Evolutionary conservation across 2,329 filamentous ascomycete genomes (phyloP).

Genomic region (Sporothrix pseudoabietina): DNA sequence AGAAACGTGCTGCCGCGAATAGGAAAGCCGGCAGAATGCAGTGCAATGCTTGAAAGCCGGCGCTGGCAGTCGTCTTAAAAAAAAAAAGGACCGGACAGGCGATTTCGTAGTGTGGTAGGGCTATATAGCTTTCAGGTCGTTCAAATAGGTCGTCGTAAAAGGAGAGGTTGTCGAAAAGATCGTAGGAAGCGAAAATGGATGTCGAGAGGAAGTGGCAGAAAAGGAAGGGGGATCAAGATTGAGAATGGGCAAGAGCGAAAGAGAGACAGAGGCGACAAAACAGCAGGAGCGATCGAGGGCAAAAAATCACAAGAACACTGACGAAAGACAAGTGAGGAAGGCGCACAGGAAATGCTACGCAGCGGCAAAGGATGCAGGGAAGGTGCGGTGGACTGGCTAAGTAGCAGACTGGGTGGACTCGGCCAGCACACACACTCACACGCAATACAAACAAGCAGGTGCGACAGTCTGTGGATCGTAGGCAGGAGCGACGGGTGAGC

Average conservation of each 20-base stretch:
- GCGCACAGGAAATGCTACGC: not conserved
- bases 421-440: slow-evolving; percentile 23
- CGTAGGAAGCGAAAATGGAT: not conserved
- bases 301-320: not conserved
- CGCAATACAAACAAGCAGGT: not conserved
- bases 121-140: not conserved
- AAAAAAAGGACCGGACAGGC: not conserved
- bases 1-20: slow-evolving; percentile 16
- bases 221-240: not conserved
- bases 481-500: slow-evolving; percentile 17
- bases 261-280: not conserved
- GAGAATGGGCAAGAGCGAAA: not conserved
- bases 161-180: not conserved
- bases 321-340: slow-evolving; percentile 17
- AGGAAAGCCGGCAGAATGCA: slow-evolving; percentile 1
- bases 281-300: slow-evolving; percentile 18
- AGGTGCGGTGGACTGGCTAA: not conserved
- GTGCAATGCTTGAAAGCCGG: not conserved
- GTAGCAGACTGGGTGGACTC: slow-evolving; percentile 1
- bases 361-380: slow-evolving; percentile 22
- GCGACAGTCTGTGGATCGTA: not conserved
- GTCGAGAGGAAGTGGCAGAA: not conserved
- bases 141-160: not conserved
- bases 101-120: not conserved
- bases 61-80: slow-evolving; percentile 10